Conservation (phyloP, 2,329 filamentous ascomycete genomes). For the Fusarium sp. region DNA sequence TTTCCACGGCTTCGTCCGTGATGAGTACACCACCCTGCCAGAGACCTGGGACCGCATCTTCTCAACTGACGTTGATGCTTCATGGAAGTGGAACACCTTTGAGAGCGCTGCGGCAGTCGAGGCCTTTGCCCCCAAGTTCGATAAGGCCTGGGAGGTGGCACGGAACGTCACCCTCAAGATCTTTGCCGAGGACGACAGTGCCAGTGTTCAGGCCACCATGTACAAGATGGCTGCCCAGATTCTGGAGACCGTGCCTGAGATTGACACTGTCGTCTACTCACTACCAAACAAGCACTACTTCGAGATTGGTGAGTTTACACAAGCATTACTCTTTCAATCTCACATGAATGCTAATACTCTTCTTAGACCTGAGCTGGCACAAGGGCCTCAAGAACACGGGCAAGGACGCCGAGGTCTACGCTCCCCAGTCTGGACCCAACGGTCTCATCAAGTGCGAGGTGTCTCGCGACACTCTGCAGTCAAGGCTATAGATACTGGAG, state of each 20-base stretch:
- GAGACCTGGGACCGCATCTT: slow-evolving; percentile 97
- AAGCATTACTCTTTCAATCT: not conserved
- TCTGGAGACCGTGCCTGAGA: slow-evolving; percentile 77
- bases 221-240: slow-evolving; percentile 98
- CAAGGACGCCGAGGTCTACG: slow-evolving; percentile 94
- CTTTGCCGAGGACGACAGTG: slow-evolving; percentile 90
- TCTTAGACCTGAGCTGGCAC: slow-evolving; percentile 91
- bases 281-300: slow-evolving; percentile 99
- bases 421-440: slow-evolving; percentile 92
- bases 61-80: slow-evolving; percentile 89
- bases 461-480: slow-evolving; percentile 60
- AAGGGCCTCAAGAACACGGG: slow-evolving; percentile 95
- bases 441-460: slow-evolving; percentile 97
- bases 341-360: slow-evolving; percentile 33
- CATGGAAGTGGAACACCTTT: slow-evolving; percentile 88
- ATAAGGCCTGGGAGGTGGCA: slow-evolving; percentile 82
- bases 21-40: slow-evolving; percentile 90
- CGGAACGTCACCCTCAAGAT: slow-evolving; percentile 88
- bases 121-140: slow-evolving; percentile 74
- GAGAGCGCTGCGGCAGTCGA: slow-evolving; percentile 74
- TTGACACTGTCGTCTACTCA: slow-evolving; percentile 81
- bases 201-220: slow-evolving; percentile 97
- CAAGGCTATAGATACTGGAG: slow-evolving; percentile 17
- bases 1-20: slow-evolving; percentile 93
- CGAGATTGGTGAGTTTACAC: slow-evolving; percentile 78